Evolutionary conservation across 768 basidiomycete genomes (phyloP).

Genomic region (Lactarius deliciosus): DNA sequence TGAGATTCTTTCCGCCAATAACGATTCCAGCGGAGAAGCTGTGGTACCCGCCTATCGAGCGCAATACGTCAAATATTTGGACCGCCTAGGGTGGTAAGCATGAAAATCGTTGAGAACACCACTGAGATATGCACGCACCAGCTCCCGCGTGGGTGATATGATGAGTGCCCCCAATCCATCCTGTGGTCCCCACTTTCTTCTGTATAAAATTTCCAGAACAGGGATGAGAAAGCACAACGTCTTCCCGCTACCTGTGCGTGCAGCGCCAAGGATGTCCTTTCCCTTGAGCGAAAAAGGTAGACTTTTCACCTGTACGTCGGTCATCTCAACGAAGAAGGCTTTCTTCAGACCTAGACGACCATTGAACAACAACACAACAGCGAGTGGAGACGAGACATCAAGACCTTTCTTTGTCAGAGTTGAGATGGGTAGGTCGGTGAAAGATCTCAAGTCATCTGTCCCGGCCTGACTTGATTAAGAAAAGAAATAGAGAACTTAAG

Average conservation of each 20-base stretch:
- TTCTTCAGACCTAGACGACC: slow-evolving; percentile 70
- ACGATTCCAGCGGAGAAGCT: slow-evolving; percentile 92
- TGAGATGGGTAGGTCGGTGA: slow-evolving; percentile 29
- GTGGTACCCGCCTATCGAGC: slow-evolving; percentile 91
- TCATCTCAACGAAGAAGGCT: slow-evolving; percentile 83
- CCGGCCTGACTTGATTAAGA: slow-evolving; percentile 20
- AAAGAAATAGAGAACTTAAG: neutral
- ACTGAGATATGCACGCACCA: slow-evolving; percentile 50
- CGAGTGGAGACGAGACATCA: neutral
- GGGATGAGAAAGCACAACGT: slow-evolving; percentile 73
- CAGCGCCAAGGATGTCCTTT: slow-evolving; percentile 66
- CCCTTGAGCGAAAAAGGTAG: slow-evolving; percentile 61
- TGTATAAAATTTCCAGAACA: slow-evolving; percentile 60
- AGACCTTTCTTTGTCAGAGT: slow-evolving; percentile 29
- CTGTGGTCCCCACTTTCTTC: slow-evolving; percentile 67
- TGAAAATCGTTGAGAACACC: slow-evolving; percentile 14
- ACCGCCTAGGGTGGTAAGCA: slow-evolving; percentile 61
- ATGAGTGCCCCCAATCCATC: slow-evolving; percentile 85
- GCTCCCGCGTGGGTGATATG: slow-evolving; percentile 90
- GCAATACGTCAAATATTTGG: slow-evolving; percentile 95
- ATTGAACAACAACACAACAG: neutral
- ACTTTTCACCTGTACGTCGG: slow-evolving; percentile 68
- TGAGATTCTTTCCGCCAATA: slow-evolving; percentile 94
- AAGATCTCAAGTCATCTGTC: slow-evolving; percentile 20
- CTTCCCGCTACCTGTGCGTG: slow-evolving; percentile 71